A percentile compares a stretch with the other conserved stretches of the same genome.
Evolutionary conservation across 2,329 filamentous ascomycete species (phyloP).

Genomic region (Cladosporium cucumerinum): DNA sequence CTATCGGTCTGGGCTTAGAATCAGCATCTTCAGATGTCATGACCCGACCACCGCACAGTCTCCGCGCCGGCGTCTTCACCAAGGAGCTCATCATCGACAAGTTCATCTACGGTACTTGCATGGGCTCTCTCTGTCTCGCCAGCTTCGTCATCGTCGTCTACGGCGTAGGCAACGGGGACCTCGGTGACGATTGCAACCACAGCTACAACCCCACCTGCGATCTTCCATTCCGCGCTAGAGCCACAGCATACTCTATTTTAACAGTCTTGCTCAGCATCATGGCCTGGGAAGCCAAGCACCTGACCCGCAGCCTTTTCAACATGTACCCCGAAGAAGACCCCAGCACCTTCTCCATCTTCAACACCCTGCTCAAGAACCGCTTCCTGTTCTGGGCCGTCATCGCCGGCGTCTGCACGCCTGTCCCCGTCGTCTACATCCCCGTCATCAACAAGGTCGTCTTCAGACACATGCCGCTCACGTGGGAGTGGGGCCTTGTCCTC

Average conservation of each 20-base stretch:
- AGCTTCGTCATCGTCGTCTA: slow-evolving; percentile 46
- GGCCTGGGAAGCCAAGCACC: slow-evolving; percentile 49
- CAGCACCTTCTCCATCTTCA: slow-evolving; percentile 34
- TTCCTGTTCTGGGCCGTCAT: slow-evolving; percentile 39
- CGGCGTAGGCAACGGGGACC: slow-evolving; percentile 41
- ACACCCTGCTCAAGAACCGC: slow-evolving; percentile 33
- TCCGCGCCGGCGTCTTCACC: slow-evolving; percentile 45
- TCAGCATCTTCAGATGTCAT: slow-evolving; percentile 46
- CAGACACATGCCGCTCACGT: slow-evolving; percentile 42
- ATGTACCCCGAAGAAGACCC: slow-evolving; percentile 39
- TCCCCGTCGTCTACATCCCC: slow-evolving; percentile 46
- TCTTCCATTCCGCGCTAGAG: slow-evolving; percentile 44
- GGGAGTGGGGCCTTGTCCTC: slow-evolving; percentile 48
- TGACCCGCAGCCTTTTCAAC: slow-evolving; percentile 44
- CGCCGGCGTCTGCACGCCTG: slow-evolving; percentile 36
- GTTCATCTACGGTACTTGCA: slow-evolving; percentile 48
- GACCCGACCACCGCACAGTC: slow-evolving; percentile 44
- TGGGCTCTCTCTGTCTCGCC: slow-evolving; percentile 44
- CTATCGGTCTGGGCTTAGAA: slow-evolving; percentile 47
- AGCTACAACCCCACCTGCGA: slow-evolving; percentile 42
- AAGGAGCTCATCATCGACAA: slow-evolving; percentile 47
- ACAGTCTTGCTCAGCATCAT: slow-evolving; percentile 45
- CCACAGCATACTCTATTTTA: slow-evolving; percentile 45
- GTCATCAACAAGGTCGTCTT: slow-evolving; percentile 46
- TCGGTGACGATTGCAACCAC: slow-evolving; percentile 45